Evolutionary conservation across 164 flowering plant species (phyloP), one percentile per base, ranked within the genome.

Genomic region (Houttuynia cordata): DNA sequence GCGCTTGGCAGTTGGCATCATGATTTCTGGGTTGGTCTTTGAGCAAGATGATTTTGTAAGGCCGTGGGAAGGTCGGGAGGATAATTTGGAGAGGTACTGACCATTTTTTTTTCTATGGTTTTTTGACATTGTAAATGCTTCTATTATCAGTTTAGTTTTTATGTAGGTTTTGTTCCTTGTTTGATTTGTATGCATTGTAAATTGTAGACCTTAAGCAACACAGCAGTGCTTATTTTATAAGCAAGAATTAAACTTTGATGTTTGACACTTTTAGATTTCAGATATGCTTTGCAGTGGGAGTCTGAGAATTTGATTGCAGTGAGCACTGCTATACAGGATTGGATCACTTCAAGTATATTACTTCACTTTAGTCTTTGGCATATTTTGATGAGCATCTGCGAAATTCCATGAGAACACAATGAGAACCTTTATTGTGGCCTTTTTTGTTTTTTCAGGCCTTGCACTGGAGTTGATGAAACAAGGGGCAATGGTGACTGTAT

Each of bases 251-350:
- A 39, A 57, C 8, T 57, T 21, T 30, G 25, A 20, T 34, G 4
- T 45, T 4, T 57, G 59, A 57, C 14, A 9, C 34, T 30, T 37
- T 20, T 57, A 57, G 34, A n/a, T 57, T 22, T 25, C 60, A 94
- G 99, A 83, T 94, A 88, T 75, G 93, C 70, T 15, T 75, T 94
- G 63, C 85, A 86, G 69, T 94, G 99, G 99, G 99, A 94, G 78
- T 88, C 99, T 17, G 80, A 87, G 80, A 73, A 91, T 79, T 77
- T 94, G 73, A 81, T 88, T 79, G 89, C 97, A 47, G 96, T 87
- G 57, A 91, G 97, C 88, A 88, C 95, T 67, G 96, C 96, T 56
- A 91, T 94, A 67, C 99, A 91, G 80, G 99, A 94, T 64, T 94
- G 93, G 93, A 78, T 94, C 59, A 85, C 96, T 65, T 88, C 96